Evolutionary conservation across 805 yeast species (phyloP).

Genomic region (Candida succiphila): DNA sequence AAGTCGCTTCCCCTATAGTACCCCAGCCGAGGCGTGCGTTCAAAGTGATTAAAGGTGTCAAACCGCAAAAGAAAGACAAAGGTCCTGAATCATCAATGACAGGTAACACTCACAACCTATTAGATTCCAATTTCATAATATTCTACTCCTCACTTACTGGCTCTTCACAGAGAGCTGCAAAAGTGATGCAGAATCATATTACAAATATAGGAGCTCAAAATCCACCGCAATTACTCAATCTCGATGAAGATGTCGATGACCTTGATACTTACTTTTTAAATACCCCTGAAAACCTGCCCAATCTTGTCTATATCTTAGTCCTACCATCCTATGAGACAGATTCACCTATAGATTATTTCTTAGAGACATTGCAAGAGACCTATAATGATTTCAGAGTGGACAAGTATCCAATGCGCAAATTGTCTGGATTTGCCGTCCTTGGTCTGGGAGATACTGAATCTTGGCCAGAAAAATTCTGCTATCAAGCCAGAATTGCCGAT

Average conservation of each 20-base stretch:
- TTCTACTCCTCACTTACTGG: slow-evolving; percentile 87
- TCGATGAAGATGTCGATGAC: slow-evolving; percentile 78
- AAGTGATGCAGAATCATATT: slow-evolving; percentile 31
- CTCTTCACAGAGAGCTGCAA: slow-evolving; percentile 63
- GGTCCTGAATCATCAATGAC: slow-evolving; percentile 23
- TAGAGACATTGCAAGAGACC: slow-evolving; percentile 73
- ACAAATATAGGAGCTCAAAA: slow-evolving; percentile 15
- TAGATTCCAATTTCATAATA: slow-evolving; percentile 50
- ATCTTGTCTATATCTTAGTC: slow-evolving; percentile 58
- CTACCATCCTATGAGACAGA: slow-evolving; percentile 90
- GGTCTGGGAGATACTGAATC: slow-evolving; percentile 86
- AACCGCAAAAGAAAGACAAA: slow-evolving; percentile 6
- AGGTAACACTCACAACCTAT: slow-evolving; percentile 29
- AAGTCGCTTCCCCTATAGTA: slow-evolving; percentile 1
- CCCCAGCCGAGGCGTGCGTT: slow-evolving; percentile 25
- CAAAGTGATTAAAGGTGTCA: slow-evolving; percentile 29
- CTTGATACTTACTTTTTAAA: slow-evolving; percentile 72
- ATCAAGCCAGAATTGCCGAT: slow-evolving; percentile 73
- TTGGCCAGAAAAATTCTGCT: slow-evolving; percentile 79
- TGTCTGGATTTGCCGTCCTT: slow-evolving; percentile 75
- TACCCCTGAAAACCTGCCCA: slow-evolving; percentile 34
- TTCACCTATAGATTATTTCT: slow-evolving; percentile 81
- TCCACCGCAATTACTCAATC: slow-evolving; percentile 46
- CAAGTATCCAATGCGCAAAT: slow-evolving; percentile 58
- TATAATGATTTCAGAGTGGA: slow-evolving; percentile 80